Percentiles rank a stretch among this genome's conserved stretches.
Conservation (phyloP, 2,329 filamentous ascomycete species). For the Tolypocladium nubicola region DNA sequence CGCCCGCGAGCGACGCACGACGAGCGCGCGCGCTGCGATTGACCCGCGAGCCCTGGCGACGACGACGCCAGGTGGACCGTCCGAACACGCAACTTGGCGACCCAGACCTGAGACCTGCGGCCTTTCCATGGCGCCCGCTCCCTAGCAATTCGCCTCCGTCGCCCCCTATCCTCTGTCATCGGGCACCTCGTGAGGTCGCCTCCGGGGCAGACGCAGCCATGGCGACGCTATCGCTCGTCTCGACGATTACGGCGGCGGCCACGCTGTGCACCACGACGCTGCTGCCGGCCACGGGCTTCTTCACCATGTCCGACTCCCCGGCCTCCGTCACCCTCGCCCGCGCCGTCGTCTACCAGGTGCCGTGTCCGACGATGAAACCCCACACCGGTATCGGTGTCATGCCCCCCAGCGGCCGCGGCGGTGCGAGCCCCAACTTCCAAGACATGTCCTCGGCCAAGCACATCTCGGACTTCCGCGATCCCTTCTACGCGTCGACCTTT, state of each 20-base stretch:
- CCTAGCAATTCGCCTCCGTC: not conserved
- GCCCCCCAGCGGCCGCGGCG: constrained; percentile 25
- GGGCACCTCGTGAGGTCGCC: constrained; percentile 7
- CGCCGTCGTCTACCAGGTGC: constrained; percentile 42
- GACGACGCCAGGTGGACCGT: too few species aligned
- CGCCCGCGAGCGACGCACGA: not conserved
- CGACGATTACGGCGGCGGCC: constrained; percentile 17
- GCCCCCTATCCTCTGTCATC: constrained; percentile 9
- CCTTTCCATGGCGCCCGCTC: not conserved
- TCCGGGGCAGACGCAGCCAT: not conserved
- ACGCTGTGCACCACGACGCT: constrained; percentile 29
- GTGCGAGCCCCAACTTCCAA: constrained; percentile 19
- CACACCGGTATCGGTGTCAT: constrained; percentile 20
- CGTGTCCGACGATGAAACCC: constrained; percentile 17
- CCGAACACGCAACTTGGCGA: too few species aligned
- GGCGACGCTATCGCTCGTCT: constrained; percentile 6
- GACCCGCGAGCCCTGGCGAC: not conserved
- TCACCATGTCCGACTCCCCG: constrained; percentile 40
- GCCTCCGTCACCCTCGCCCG: constrained; percentile 45
- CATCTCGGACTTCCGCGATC: constrained; percentile 62
- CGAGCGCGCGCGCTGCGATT: not conserved
- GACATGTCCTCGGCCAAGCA: constrained; percentile 21
- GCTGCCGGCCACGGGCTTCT: constrained; percentile 32
- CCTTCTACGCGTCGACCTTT: constrained; percentile 88
- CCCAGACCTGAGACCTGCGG: not conserved